A percentile compares a stretch with the other conserved stretches of the same genome.
Evolutionary conservation across 164 flowering plant species (phyloP).

Genomic region (Chimonanthus praecox): DNA sequence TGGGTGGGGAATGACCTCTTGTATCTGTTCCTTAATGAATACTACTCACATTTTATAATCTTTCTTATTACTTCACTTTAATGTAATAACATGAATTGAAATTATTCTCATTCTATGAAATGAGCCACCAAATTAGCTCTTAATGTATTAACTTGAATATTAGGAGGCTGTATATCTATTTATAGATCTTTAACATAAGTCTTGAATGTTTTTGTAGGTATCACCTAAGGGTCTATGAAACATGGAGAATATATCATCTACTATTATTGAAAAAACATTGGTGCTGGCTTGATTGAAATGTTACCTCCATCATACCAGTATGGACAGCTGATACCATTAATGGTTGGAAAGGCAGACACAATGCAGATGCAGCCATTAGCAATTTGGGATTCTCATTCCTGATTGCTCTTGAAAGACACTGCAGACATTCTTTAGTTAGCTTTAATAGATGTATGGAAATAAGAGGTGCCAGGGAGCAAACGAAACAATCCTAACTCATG

Average conservation of each 20-base stretch:
- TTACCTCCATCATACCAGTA: slow-evolving; percentile 97
- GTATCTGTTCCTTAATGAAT: too few species aligned
- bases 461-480: not conserved
- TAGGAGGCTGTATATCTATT: too few species aligned
- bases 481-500: not conserved
- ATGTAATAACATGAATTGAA: too few species aligned
- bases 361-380: slow-evolving; percentile 83
- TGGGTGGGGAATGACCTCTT: too few species aligned
- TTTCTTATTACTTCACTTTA: too few species aligned
- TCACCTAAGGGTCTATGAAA: too few species aligned
- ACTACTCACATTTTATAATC: too few species aligned
- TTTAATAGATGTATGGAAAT: not conserved
- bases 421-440: slow-evolving; percentile 17
- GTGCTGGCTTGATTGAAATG: not conserved
- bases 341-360: slow-evolving; percentile 75
- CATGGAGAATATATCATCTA: not conserved
- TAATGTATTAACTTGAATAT: too few species aligned
- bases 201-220: too few species aligned
- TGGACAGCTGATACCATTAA: slow-evolving; percentile 92
- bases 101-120: too few species aligned
- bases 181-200: too few species aligned
- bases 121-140: too few species aligned
- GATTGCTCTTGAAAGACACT: slow-evolving; percentile 89
- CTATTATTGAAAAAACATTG: not conserved
- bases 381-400: slow-evolving; percentile 76